Evolutionary conservation across 2,329 filamentous ascomycete genomes (phyloP).

Genomic region (Dothistroma pini): DNA sequence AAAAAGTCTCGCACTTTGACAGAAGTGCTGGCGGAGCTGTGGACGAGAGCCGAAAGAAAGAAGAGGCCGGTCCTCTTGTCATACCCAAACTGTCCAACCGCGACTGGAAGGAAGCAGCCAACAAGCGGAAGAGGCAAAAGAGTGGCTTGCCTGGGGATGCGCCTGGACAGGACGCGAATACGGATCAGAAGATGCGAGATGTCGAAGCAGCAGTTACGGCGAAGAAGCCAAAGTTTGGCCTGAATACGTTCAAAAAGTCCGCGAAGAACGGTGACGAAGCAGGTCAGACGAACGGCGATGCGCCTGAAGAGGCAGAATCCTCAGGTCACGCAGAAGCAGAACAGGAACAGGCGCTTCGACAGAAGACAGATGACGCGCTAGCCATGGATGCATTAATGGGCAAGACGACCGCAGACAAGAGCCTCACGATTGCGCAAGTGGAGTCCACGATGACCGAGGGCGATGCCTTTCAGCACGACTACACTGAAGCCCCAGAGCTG

Average conservation of each 20-base stretch:
- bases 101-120: conserved; percentile 58
- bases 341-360: conserved; percentile 7
- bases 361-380: conserved; percentile 56
- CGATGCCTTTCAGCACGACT: conserved; percentile 50
- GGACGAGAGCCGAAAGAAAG: conserved; percentile 35
- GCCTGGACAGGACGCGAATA: conserved; percentile 14
- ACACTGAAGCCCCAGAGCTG: conserved; percentile 67
- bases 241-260: conserved; percentile 44
- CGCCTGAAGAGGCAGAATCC: conserved; percentile 25
- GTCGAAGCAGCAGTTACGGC: conserved; percentile 27
- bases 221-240: conserved; percentile 51
- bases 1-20: conserved; percentile 56
- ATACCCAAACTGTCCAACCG: conserved; percentile 59
- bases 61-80: conserved; percentile 47
- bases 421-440: conserved; percentile 38
- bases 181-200: conserved; percentile 26
- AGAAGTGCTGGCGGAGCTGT: conserved; percentile 49
- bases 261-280: conserved; percentile 19
- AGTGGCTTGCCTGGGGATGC: conserved; percentile 53
- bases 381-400: conserved; percentile 47
- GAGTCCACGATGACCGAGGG: conserved; percentile 31
- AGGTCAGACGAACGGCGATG: not conserved
- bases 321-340: conserved; percentile 5
- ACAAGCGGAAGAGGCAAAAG: conserved; percentile 49
- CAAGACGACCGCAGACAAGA: conserved; percentile 35